Base-by-base conservation (phyloP, 768 basidiomycete species). In the Xerocomellus dryophilus region DNA sequence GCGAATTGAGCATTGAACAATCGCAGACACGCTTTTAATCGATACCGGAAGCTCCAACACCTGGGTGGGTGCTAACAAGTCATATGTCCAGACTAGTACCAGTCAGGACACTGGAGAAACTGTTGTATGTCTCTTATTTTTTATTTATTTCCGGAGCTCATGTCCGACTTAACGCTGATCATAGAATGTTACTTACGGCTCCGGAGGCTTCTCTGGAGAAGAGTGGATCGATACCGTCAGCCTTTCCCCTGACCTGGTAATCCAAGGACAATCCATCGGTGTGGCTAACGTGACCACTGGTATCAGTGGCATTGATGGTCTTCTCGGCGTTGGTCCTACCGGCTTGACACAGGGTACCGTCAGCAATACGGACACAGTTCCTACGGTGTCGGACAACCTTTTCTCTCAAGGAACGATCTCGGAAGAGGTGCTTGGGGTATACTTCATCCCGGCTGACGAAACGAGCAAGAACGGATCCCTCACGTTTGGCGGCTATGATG, bases 321-420 rank as follows among this genome's bases (percentile, higher is more conserved):
- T 78, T 44, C 67, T 78, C 12, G 59, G 76, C 58, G 27, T 62
- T 27, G 69, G 75, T 8, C 76, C 76, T 6, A 39, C 51, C 4
- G 66, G 60, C 39, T 54, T 77, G 43, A 75, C 75, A 0, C 27
- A 53, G 2, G 64, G 63, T 44, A 64, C 63, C 7, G 50, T 70
- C 11, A 45, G 29, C 15, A 52, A 52, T 35, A 29, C 14, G 35
- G 5, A 18, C 9, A 31, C 10, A 7, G 58, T 73, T 34, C 68
- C 71, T 4, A 76, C 75, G 8, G 70, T 75, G 11, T 62, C 58
- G 11, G 67, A 75, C 59, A 74, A 70, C 51, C 69, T 75, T 5
- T 63, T 52, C 45, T 31, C 42, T 6, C 68, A 73, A 50, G 66
- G 67, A 25, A 45, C 48, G 10, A 74, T 75, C 43, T 43, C 43